Evolutionary conservation across 2,329 filamentous ascomycete genomes (phyloP), one percentile per base, ranked within the genome.

Genomic region (Clonostachys sp.): DNA sequence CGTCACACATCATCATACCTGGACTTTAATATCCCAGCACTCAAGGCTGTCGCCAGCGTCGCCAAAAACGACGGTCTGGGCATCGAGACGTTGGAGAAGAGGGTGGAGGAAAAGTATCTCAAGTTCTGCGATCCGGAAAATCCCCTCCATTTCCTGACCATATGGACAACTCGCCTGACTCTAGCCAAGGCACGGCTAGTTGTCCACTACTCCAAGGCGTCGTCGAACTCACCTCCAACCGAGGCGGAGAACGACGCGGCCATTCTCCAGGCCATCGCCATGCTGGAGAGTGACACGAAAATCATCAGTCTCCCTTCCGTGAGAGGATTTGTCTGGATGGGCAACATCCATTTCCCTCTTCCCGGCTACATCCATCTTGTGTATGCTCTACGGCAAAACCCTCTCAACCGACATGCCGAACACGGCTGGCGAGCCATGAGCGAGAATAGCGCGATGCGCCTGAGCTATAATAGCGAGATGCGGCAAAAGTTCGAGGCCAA

Each of bases 381-480:
- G 1, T 62, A 60, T 4, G 35, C 40, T 17, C 34, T 20, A 12
- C 50, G 61, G 54, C 50, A 65, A 14, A 53, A 78, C 12, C 62
- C 78, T 57, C 68, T 81, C 58, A 72, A 73, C 0, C 75, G 75
- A 5, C 75, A 81, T 10, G 72, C 79, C 10, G 77, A 81, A 41
- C 70, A 73, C 33, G 78, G 73, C 2, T 83, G 80, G 80, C 55
- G 53, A 7, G 62, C 69, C 20, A 61, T 70, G 53, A 55, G 51
- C 40, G 56, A 57, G 5, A 64, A 66, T 47, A 64, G 60, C 41
- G 57, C 61, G 9, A 54, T 51, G 24, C 45, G 45, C 24, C 61
- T 80, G 8, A 66, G 74, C 35, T 60, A 62, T 6, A 66, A 73
- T 4, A 81, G 80, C 57, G 51, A 57, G 2, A 72, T 70, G 43